phyloP scores from a whole-genome alignment of 2,329 filamentous ascomycete species.

The Microascus cirrosus region DNA sequence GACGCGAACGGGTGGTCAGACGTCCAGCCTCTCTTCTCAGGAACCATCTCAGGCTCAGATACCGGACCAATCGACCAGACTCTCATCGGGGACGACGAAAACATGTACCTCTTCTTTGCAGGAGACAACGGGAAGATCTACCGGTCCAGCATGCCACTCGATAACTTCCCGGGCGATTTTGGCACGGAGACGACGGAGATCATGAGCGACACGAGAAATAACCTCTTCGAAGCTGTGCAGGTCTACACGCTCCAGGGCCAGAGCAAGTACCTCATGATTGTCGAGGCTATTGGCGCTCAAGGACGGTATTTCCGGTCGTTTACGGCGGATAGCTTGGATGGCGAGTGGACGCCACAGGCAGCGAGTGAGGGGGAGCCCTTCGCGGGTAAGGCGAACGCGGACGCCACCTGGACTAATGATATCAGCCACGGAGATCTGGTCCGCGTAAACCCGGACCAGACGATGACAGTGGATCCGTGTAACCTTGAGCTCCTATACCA shows the following conservation, averaged over 20 bases:
- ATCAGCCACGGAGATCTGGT: constrained; percentile 56
- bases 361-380: constrained; percentile 46
- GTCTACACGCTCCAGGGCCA: constrained; percentile 49
- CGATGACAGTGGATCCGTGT: constrained; percentile 50
- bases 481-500: constrained; percentile 56
- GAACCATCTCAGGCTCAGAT: constrained; percentile 35
- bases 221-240: constrained; percentile 56
- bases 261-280: constrained; percentile 54
- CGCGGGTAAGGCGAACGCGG: constrained; percentile 56
- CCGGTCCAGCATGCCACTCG: constrained; percentile 50
- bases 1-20: constrained; percentile 45
- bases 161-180: constrained; percentile 50
- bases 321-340: constrained; percentile 43
- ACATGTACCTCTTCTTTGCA: constrained; percentile 58
- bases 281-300: constrained; percentile 45
- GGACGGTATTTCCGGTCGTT: constrained; percentile 59
- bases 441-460: constrained; percentile 32
- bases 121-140: constrained; percentile 60
- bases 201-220: constrained; percentile 39
- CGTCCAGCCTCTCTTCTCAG: constrained; percentile 42
- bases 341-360: constrained; percentile 48
- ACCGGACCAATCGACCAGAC: constrained; percentile 53
- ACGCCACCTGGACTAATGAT: constrained; percentile 54
- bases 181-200: constrained; percentile 36
- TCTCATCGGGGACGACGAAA: constrained; percentile 45